These are phyloP conservation scores for Thelonectria olida DNA, from an alignment of 2,329 filamentous ascomycete genomes.

Conservation along the genomic window DNA sequence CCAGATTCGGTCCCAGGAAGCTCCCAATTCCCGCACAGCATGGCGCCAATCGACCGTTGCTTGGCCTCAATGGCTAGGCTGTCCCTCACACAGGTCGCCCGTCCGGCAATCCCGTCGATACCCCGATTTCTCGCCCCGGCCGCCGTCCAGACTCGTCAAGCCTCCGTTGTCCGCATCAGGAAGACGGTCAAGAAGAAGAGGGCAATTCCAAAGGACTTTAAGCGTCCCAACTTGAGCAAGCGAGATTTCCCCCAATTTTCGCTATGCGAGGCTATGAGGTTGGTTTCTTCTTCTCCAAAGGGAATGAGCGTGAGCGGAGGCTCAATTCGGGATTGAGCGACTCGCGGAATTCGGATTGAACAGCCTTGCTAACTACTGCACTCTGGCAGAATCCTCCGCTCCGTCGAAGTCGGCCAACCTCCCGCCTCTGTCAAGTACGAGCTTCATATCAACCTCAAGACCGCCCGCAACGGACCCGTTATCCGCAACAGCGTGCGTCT, in stretches of 20 bases:
- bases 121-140: conserved; percentile 61
- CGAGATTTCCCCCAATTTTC: conserved; percentile 75
- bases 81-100: conserved; percentile 51
- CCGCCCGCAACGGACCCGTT: conserved; percentile 85
- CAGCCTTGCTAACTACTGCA: conserved; percentile 19
- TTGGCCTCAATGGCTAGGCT: conserved; percentile 64
- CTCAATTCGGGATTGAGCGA: conserved; percentile 1
- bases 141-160: conserved; percentile 54
- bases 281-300: conserved; percentile 41
- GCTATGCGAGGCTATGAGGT: conserved; percentile 94
- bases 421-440: conserved; percentile 86
- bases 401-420: conserved; percentile 86
- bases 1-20: conserved; percentile 34
- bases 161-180: conserved; percentile 54
- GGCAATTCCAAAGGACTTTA: conserved; percentile 70
- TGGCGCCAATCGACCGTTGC: conserved; percentile 63
- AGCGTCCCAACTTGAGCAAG: conserved; percentile 72
- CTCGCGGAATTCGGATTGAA: neutral
- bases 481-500: conserved; percentile 89
- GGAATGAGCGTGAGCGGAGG: neutral
- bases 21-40: conserved; percentile 44
- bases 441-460: conserved; percentile 82
- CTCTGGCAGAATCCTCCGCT: conserved; percentile 81
- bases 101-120: conserved; percentile 55
- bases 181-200: conserved; percentile 66